phyloP scores from a whole-genome alignment of 768 basidiomycete genomes.

The Trametes maxima region DNA sequence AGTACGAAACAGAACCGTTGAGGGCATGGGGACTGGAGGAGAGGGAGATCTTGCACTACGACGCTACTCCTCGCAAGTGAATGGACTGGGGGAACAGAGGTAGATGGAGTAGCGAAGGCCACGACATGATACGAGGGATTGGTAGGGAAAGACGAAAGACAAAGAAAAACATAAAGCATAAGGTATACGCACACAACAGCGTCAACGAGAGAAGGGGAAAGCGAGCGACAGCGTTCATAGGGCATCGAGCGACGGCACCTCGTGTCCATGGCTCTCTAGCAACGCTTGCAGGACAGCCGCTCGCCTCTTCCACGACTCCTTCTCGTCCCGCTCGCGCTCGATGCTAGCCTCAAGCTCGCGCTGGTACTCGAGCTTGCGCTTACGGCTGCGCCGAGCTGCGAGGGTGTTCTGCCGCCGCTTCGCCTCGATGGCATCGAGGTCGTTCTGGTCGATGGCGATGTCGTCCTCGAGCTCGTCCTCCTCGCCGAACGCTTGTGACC shows the following conservation, averaged over 20 bases:
- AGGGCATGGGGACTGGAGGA: constrained; percentile 3
- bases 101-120: constrained; percentile 52
- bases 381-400: constrained; percentile 79
- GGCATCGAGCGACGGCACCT: constrained; percentile 43
- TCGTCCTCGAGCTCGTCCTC: constrained; percentile 51
- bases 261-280: constrained; percentile 57
- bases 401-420: constrained; percentile 86
- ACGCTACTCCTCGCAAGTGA: constrained; percentile 58
- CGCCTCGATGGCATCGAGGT: constrained; percentile 69
- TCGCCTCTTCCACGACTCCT: constrained; percentile 63
- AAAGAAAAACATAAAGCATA: constrained; percentile 26
- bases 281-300: constrained; percentile 51
- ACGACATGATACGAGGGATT: constrained; percentile 21
- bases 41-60: constrained; percentile 44
- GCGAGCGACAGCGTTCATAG: constrained; percentile 13
- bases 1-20: constrained; percentile 9
- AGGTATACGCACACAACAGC: constrained; percentile 24
- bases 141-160: constrained; percentile 16
- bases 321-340: constrained; percentile 55
- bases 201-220: constrained; percentile 9
- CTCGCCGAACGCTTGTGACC: constrained; percentile 50
- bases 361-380: constrained; percentile 72
- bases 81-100: constrained; percentile 38
- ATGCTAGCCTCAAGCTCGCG: constrained; percentile 61
- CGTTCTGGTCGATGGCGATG: constrained; percentile 45